Conservation (phyloP, 2,329 filamentous ascomycete genomes). For the Microdochium trichocladiopsis region DNA sequence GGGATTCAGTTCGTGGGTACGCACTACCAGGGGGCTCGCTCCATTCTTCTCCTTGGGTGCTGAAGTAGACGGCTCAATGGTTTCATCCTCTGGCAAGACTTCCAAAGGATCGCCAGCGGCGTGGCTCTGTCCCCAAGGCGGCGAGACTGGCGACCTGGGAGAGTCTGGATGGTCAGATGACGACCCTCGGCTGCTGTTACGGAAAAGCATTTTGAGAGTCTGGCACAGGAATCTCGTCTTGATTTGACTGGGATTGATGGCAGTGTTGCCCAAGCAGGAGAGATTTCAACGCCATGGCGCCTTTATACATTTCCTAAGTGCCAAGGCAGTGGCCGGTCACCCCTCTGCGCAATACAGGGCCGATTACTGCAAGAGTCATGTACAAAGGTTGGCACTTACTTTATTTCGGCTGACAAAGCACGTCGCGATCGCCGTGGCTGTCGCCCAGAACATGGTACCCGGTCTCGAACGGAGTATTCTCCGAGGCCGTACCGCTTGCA, state of each 20-base stretch:
- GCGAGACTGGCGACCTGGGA: not conserved
- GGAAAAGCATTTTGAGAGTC: not conserved
- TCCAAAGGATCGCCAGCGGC: not conserved
- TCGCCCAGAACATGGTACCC: not conserved
- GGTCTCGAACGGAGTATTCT: not conserved
- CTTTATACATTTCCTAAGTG: not conserved
- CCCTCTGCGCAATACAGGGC: too few relatives aligned
- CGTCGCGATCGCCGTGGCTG: not conserved
- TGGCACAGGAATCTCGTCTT: not conserved
- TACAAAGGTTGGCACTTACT: not conserved
- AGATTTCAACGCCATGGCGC: not conserved
- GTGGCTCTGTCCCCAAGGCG: not conserved
- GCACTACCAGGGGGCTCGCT: not conserved
- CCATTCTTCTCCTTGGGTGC: not conserved
- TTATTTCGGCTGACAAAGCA: not conserved
- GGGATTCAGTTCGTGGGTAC: not conserved
- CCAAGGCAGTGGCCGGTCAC: not conserved
- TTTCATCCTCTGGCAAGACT: not conserved
- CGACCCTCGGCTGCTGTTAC: not conserved
- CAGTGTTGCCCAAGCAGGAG: not conserved
- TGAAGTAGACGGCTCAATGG: not conserved
- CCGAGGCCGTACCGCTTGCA: not conserved
- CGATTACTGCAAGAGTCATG: too few relatives aligned
- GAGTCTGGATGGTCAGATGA: not conserved
- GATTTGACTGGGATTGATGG: not conserved